Evolutionary conservation across 2,329 filamentous ascomycete genomes (phyloP), one percentile per base, ranked within the genome.

Genomic region (Microsporum audouinii): DNA sequence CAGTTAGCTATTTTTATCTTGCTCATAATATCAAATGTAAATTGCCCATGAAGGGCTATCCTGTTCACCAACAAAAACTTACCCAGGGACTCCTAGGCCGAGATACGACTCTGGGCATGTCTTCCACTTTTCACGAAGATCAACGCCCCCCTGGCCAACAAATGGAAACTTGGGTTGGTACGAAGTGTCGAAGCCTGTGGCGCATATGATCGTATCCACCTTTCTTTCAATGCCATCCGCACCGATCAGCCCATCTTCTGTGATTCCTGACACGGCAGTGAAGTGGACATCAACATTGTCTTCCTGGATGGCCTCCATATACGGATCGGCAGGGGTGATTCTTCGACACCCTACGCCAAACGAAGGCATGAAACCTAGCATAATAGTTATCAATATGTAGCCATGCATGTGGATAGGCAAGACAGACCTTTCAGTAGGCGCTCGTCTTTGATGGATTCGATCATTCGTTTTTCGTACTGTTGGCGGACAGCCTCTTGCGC

Each of bases 301-400:
- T 23, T 76, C 58, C 3, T 71, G 69, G 5, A 79, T 68, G 2
- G 79, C 76, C 65, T 81, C 77, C 6, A 82, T 74, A 65, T 80
- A 82, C 0, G 79, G 79, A 29, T 77, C 76, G 0, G 79, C 79
- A 0, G 80, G 80, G 0, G 80, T 80, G 17, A 80, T 65, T 1
- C 79, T 72, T 7, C 78, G 71, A 61, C 79, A 82, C 1, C 78
- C 79, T 5, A 70, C 62, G 8, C 62, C 60, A 61, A 66, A 70
- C 1, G 66, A 63, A 0, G 70, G 71, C 17, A 66, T 66, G 1
- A 69, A 61, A 14, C 59, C 59, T 61, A 33, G 14, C 4, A 36
- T 31, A 38, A 41, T 29, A 17, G 3, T 27, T 4, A 3, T n/a
- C 38, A 8, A 10, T 2, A 27, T 3, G 17, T 23, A 23, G 17